Evolutionary conservation across 352 stramenopile genomes (phyloP), one percentile per base, ranked within the genome.

Genomic region (Poterioochromonas sp.): DNA sequence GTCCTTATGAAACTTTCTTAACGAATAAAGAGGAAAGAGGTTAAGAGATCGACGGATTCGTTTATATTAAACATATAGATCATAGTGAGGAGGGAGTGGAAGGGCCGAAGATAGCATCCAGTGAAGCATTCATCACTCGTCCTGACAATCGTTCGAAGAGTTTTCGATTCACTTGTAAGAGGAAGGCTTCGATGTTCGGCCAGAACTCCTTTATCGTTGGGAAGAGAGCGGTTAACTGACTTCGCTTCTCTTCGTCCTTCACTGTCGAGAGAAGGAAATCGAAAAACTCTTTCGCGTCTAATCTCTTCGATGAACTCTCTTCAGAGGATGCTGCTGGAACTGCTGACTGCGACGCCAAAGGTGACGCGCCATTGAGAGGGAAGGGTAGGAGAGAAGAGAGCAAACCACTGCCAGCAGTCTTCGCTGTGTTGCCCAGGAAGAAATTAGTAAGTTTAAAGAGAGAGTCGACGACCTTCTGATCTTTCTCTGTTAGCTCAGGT

Each of bases 401-500:
- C n/a, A n/a, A n/a, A n/a, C n/a, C n/a, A n/a, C n/a, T n/a, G n/a
- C n/a, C n/a, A n/a, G n/a, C n/a, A n/a, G n/a, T n/a, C n/a, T n/a
- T n/a, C n/a, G n/a, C n/a, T n/a, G n/a, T n/a, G n/a, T n/a, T n/a
- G 65, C 88, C 87, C 34, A 88, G 74, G 20, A 92, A 78, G 71
- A 92, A 92, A 20, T 51, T 76, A 22, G 84, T 70, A 65, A 84
- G 76, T 44, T 84, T 84, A n/a, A 81, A 73, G 2, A 79, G 74
- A 32, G 82, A 79, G 35, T 83, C 81, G 51, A 84, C 80, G 49
- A 84, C 83, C n/a, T 85, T 84, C 40, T 83, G 84, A 69, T 91
- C 87, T 20, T 87, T 73, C 26, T 82, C 76, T 73, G 79, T 90
- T n/a, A 92, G 76, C 49, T 81, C 68, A 3, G 88, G 88, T 76